These are phyloP conservation scores for Cryptococcus floricola DNA, from an alignment of 1,284 basidiomycete species.

Conservation along the genomic window DNA sequence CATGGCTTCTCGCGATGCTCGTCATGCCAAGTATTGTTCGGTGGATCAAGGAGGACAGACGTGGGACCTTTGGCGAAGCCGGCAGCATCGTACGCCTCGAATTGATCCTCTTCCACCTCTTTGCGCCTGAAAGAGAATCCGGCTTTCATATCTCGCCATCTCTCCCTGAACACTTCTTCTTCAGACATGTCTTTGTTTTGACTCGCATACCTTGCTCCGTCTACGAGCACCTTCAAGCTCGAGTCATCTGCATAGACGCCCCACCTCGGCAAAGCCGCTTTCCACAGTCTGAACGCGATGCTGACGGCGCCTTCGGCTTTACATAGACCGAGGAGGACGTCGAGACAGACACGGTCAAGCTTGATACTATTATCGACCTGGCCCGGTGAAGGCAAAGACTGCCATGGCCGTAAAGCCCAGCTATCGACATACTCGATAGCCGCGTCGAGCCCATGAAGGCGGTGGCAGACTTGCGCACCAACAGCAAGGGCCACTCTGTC, in stretches of 20 bases:
- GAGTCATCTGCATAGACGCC: constrained; percentile 30
- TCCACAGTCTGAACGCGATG: constrained; percentile 35
- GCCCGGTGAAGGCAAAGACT: not conserved
- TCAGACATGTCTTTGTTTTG: constrained; percentile 7
- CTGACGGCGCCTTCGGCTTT: constrained; percentile 9
- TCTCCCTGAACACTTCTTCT: constrained; percentile 13
- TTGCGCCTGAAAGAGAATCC: constrained; percentile 12
- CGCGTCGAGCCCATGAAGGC: constrained; percentile 10
- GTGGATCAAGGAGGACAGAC: constrained; percentile 17
- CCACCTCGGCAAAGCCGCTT: constrained; percentile 34
- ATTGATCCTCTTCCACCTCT: not conserved
- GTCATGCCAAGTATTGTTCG: constrained; percentile 8
- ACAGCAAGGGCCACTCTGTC: constrained; percentile 31
- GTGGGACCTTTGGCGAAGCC: constrained; percentile 11
- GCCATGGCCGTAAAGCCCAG: constrained; percentile 18
- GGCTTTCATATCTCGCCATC: constrained; percentile 25
- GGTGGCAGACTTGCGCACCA: constrained; percentile 22
- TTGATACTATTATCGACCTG: constrained; percentile 8
- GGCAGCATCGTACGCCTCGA: constrained; percentile 7
- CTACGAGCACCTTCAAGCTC: constrained; percentile 30
- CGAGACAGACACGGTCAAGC: constrained; percentile 32
- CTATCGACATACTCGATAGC: constrained; percentile 32
- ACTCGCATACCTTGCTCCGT: constrained; percentile 21
- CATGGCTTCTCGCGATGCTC: constrained; percentile 24
- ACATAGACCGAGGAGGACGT: constrained; percentile 31